A percentile compares a stretch with the other conserved stretches of the same genome.
phyloP scores from a whole-genome alignment of 345 rosid genomes.

The Lepidium africanum region DNA sequence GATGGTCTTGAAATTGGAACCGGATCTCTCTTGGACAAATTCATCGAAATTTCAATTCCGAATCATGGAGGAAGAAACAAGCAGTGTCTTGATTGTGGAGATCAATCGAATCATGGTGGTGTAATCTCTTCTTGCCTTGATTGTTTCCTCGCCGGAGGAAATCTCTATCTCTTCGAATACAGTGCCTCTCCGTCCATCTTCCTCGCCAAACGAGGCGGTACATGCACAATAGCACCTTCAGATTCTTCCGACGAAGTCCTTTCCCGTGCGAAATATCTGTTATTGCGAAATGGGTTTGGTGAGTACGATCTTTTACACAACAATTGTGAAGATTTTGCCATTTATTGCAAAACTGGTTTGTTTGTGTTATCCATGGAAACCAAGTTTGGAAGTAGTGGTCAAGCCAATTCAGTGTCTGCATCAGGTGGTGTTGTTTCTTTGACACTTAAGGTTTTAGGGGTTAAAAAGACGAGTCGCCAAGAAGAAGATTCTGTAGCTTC shows the following conservation, averaged over 20 bases:
- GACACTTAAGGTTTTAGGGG: conserved; percentile 3
- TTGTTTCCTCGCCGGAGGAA: conserved; percentile 62
- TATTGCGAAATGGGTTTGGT: conserved; percentile 59
- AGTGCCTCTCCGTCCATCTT: conserved; percentile 39
- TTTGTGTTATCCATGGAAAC: conserved; percentile 33
- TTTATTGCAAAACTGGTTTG: conserved; percentile 74
- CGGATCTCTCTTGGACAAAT: conserved; percentile 57
- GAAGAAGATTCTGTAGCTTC: conserved; percentile 16
- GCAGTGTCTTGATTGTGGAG: conserved; percentile 53
- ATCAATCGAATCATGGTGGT: conserved; percentile 39
- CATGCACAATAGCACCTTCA: conserved; percentile 57
- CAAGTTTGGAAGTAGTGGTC: conserved; percentile 67
- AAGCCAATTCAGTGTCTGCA: conserved; percentile 45
- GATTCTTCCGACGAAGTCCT: conserved; percentile 54
- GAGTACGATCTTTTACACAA: conserved; percentile 53
- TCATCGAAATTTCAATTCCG: conserved; percentile 44
- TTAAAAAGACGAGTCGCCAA: background rate
- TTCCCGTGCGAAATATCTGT: conserved; percentile 50
- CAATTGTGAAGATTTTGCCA: conserved; percentile 80
- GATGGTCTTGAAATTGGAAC: conserved; percentile 65
- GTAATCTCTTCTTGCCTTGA: conserved; percentile 65
- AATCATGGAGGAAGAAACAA: conserved; percentile 28
- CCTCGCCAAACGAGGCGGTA: conserved; percentile 75
- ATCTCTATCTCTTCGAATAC: conserved; percentile 56
- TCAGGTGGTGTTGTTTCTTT: conserved; percentile 28